Evolutionary conservation across 805 yeast species (phyloP).

Genomic region (Suhomyces sp.): DNA sequence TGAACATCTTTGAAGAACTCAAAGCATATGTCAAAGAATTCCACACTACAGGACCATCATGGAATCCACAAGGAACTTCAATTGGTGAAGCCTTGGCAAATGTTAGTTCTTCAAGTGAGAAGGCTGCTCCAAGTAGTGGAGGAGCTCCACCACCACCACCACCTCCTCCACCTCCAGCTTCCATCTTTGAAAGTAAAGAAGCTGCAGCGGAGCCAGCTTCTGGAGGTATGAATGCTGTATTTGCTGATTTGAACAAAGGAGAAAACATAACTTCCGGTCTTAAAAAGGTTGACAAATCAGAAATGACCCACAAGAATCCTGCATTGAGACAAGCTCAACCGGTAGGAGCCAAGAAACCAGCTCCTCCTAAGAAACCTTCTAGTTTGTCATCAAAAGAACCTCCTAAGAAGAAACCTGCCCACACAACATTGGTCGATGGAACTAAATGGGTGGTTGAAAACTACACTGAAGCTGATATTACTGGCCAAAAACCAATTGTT

Average conservation of each 20-base stretch:
- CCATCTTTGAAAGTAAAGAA: conserved; percentile 44
- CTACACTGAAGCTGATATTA: conserved; percentile 49
- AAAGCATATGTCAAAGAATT: conserved; percentile 69
- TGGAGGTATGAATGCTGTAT: conserved; percentile 81
- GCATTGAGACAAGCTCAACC: conserved; percentile 61
- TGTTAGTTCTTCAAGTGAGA: conserved; percentile 5
- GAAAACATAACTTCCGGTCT: conserved; percentile 77
- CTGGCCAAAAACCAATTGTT: conserved; percentile 54
- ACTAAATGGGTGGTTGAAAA: conserved; percentile 85
- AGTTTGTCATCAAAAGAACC: conserved; percentile 52
- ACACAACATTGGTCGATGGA: conserved; percentile 74
- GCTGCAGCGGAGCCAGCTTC: conserved; percentile 17
- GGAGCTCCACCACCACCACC: conserved; percentile 57
- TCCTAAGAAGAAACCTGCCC: conserved; percentile 34
- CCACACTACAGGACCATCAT: conserved; percentile 81
- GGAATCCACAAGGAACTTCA: conserved; percentile 61
- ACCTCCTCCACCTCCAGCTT: conserved; percentile 83
- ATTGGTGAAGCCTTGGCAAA: conserved; percentile 48
- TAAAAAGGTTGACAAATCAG: conserved; percentile 88
- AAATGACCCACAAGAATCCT: conserved; percentile 93
- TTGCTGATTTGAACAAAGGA: conserved; percentile 87
- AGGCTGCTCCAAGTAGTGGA: conserved; percentile 13
- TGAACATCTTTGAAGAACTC: conserved; percentile 64
- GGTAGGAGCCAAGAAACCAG: conserved; percentile 50
- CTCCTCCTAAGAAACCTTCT: conserved; percentile 81